These are phyloP conservation scores for Salix caprea DNA, from an alignment of 345 rosid genomes.

Conservation along the genomic window DNA sequence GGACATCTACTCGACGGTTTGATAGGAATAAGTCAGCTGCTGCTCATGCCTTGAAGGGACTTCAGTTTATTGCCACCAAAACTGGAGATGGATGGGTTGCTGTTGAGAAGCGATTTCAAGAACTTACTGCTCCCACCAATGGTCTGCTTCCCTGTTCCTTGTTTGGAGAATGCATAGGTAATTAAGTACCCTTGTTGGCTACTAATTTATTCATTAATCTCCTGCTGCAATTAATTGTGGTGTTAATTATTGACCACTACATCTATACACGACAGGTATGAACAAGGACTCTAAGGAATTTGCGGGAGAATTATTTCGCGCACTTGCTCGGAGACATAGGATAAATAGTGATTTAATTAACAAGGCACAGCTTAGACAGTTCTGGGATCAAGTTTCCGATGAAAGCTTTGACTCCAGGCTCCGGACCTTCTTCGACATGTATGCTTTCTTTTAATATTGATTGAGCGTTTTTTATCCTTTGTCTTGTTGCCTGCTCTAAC, in stretches of 20 bases:
- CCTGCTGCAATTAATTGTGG: too few relatives aligned
- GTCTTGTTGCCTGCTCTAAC: background rate
- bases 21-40: constrained; percentile 77
- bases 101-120: constrained; percentile 57
- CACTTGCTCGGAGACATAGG: constrained; percentile 62
- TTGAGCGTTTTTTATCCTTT: background rate
- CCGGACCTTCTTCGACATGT: constrained; percentile 90
- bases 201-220: background rate
- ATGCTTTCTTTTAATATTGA: background rate
- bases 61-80: constrained; percentile 68
- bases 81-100: constrained; percentile 60
- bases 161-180: constrained; percentile 87
- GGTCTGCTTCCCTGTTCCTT: constrained; percentile 55
- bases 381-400: constrained; percentile 79
- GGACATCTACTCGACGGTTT: constrained; percentile 38
- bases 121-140: constrained; percentile 46
- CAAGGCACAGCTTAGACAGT: constrained; percentile 55
- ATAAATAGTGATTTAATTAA: constrained; percentile 58
- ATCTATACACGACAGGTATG: constrained; percentile 45
- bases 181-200: background rate
- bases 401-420: constrained; percentile 92
- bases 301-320: constrained; percentile 67
- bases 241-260: background rate
- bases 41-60: constrained; percentile 73
- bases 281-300: constrained; percentile 83